Evolutionary conservation across 345 rosid genomes (phyloP).

Genomic region (Salix koriyanagi): DNA sequence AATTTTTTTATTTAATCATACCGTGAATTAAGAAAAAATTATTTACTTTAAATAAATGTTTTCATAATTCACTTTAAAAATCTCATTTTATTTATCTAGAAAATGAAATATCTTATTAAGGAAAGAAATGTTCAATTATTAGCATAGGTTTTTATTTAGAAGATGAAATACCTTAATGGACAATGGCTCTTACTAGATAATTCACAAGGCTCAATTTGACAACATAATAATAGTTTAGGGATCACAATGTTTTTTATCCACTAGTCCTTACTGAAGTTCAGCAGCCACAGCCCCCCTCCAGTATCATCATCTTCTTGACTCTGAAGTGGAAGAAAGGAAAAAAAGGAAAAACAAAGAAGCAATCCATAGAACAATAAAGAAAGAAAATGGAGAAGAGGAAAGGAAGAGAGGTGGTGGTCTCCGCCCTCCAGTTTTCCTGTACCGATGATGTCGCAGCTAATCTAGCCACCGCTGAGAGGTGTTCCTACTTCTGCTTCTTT

Average conservation of each 20-base stretch:
- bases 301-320: background rate
- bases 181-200: background rate
- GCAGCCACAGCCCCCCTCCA: background rate
- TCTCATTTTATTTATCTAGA: too few relatives aligned
- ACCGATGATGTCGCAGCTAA: slow-evolving; percentile 70
- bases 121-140: too few relatives aligned
- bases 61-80: too few relatives aligned
- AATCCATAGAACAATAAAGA: background rate
- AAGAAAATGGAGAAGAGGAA: background rate
- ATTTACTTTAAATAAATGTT: too few relatives aligned
- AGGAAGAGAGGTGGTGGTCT: slow-evolving; percentile 50
- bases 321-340: background rate
- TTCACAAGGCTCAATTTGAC: background rate
- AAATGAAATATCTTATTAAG: too few relatives aligned
- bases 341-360: background rate
- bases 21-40: too few relatives aligned
- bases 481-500: background rate
- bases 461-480: slow-evolving; percentile 76
- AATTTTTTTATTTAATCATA: too few relatives aligned
- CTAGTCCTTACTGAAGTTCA: background rate
- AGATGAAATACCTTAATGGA: too few relatives aligned
- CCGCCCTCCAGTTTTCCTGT: slow-evolving; percentile 80
- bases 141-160: too few relatives aligned
- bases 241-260: background rate
- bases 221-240: background rate